Percentiles rank a stretch among this genome's conserved stretches.
These are phyloP conservation scores for Medicago truncatula DNA, from an alignment of 306 rosid species.

Conservation along the genomic window MtrunA17r5.0-ANR NC_053045.1:54835001-54835500, in stretches of 20 bases:
- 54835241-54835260: constrained; percentile 59
- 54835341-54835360: no score
- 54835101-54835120: constrained; percentile 90
- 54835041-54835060: not conserved
- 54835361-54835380: no score
- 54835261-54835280: constrained; percentile 59
- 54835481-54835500: not conserved
- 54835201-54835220: not conserved
- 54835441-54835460: not conserved
- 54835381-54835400: no score
- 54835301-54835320: constrained; percentile 77
- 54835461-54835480: not conserved
- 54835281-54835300: constrained; percentile 80
- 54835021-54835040: not conserved
- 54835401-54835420: no score
- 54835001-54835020: not conserved
- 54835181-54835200: not conserved
- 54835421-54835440: not conserved
- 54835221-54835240: not conserved
- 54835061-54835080: constrained; percentile 51
- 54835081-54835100: constrained; percentile 74
- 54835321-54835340: no score
- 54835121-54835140: constrained; percentile 73
- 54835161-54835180: not conserved
- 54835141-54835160: constrained; percentile 62